Conservation (phyloP, 2,329 filamentous ascomycete species). For the Colletotrichum salicis region DNA sequence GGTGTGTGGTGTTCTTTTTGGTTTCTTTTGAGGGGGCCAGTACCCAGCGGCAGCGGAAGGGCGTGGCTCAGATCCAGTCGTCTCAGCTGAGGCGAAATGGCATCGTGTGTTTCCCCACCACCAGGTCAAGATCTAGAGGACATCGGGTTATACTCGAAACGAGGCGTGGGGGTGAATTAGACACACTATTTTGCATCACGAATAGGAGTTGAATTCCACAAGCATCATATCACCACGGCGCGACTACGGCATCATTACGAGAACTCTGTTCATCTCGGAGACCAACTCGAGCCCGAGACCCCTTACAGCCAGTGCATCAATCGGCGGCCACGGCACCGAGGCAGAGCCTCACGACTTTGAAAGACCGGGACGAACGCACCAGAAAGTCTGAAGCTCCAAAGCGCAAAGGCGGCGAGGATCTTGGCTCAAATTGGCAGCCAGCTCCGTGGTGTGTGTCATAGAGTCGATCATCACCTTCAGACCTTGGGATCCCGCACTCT, state of each 20-base stretch:
- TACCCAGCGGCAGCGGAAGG: neutral
- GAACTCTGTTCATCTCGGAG: slow-evolving; percentile 14
- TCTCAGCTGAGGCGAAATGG: neutral
- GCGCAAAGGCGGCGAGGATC: slow-evolving; percentile 20
- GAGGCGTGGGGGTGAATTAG: slow-evolving; percentile 13
- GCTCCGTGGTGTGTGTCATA: slow-evolving; percentile 26
- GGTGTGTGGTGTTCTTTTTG: slow-evolving; percentile 10
- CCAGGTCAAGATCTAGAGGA: slow-evolving; percentile 7
- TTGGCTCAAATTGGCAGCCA: slow-evolving; percentile 24
- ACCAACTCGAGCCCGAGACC: slow-evolving; percentile 3
- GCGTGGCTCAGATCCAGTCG: slow-evolving; percentile 3
- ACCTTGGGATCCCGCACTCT: slow-evolving; percentile 3
- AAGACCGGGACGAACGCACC: neutral
- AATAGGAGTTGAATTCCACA: slow-evolving; percentile 13
- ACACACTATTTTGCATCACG: slow-evolving; percentile 6
- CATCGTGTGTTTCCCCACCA: slow-evolving; percentile 10
- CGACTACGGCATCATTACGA: slow-evolving; percentile 6
- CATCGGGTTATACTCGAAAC: slow-evolving; percentile 16
- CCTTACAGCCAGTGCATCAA: neutral
- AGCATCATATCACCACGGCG: slow-evolving; percentile 18
- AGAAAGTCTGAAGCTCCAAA: slow-evolving; percentile 1
- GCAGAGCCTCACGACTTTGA: slow-evolving; percentile 14
- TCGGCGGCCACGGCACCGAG: neutral
- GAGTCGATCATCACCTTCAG: neutral
- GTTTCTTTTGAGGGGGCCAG: neutral